Percentiles rank a stretch among this genome's conserved stretches.
phyloP scores from a whole-genome alignment of 768 basidiomycete genomes.

The Galerina sulciceps region DNA sequence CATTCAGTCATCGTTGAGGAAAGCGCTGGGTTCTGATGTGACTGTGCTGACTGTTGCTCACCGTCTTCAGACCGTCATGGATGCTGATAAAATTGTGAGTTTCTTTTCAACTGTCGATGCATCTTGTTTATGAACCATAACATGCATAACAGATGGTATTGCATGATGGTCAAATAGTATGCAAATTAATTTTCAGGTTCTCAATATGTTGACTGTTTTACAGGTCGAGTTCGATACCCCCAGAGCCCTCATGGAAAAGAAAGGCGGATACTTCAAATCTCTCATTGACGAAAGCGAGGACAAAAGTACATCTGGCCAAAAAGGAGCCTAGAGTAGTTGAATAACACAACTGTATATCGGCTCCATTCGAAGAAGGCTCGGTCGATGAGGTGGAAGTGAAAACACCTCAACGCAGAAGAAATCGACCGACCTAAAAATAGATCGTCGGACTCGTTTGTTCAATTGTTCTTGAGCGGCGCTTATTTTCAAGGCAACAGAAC shows the following conservation, averaged over 20 bases:
- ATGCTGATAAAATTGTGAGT: conserved; percentile 58
- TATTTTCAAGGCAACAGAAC: no score
- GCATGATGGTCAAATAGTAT: conserved; percentile 45
- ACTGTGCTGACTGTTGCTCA: conserved; percentile 72
- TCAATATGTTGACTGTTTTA: not conserved
- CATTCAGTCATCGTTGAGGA: conserved; percentile 69
- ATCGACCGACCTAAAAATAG: no score
- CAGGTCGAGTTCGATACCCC: conserved; percentile 63
- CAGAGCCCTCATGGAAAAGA: conserved; percentile 48
- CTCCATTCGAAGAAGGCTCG: no score
- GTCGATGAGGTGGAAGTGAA: no score
- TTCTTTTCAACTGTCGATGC: not conserved
- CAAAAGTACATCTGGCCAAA: conserved; percentile 30
- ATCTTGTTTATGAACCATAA: not conserved
- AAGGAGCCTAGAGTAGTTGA: no score
- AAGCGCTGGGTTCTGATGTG: conserved; percentile 61
- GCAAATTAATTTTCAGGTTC: not conserved
- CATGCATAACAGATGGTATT: conserved; percentile 42
- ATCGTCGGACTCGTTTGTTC: no score
- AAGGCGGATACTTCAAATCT: conserved; percentile 51
- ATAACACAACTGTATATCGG: no score
- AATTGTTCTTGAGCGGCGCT: no score
- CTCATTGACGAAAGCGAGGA: conserved; percentile 64
- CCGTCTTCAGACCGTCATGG: conserved; percentile 66
- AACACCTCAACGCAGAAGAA: no score